Percentiles rank a stretch among this genome's conserved stretches.
Evolutionary conservation across 768 basidiomycete genomes (phyloP).

Genomic region (Rossbeevera mucosa): DNA sequence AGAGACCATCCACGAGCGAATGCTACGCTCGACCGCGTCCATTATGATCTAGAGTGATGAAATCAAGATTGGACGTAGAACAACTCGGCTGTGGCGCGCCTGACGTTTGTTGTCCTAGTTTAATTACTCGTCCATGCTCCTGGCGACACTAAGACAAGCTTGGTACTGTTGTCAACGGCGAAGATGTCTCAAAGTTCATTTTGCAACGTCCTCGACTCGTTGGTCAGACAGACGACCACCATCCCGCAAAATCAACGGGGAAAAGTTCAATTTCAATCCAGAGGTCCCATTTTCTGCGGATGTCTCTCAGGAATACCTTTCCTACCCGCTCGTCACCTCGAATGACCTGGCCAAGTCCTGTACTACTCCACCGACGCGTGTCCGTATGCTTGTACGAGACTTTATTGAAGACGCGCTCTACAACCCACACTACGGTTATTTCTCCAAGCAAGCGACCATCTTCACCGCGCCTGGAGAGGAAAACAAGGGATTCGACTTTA

Average conservation of each 20-base stretch:
- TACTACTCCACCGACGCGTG: slow-evolving; percentile 63
- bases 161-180: slow-evolving; percentile 19
- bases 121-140: slow-evolving; percentile 20
- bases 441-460: slow-evolving; percentile 88
- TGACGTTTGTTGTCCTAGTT: not conserved
- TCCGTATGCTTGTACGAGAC: slow-evolving; percentile 93
- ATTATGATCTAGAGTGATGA: slow-evolving; percentile 20
- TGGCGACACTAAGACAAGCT: slow-evolving; percentile 15
- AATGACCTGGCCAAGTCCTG: slow-evolving; percentile 54
- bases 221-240: slow-evolving; percentile 12
- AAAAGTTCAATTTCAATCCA: slow-evolving; percentile 79
- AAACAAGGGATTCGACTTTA: slow-evolving; percentile 61
- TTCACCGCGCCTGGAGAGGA: slow-evolving; percentile 56
- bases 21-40: slow-evolving; percentile 47
- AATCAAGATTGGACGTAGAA: not conserved
- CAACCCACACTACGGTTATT: slow-evolving; percentile 97
- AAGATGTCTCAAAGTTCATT: slow-evolving; percentile 21
- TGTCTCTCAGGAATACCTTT: slow-evolving; percentile 42
- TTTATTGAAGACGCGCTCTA: slow-evolving; percentile 96
- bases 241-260: slow-evolving; percentile 23
- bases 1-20: slow-evolving; percentile 71
- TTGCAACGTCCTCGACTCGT: slow-evolving; percentile 19
- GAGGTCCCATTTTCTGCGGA: slow-evolving; percentile 49
- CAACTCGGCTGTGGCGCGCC: not conserved
- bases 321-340: slow-evolving; percentile 61